A percentile compares a stretch with the other conserved stretches of the same genome.
Evolutionary conservation across 1,284 basidiomycete genomes (phyloP).

Genomic region (Leccinum angustisporum): DNA sequence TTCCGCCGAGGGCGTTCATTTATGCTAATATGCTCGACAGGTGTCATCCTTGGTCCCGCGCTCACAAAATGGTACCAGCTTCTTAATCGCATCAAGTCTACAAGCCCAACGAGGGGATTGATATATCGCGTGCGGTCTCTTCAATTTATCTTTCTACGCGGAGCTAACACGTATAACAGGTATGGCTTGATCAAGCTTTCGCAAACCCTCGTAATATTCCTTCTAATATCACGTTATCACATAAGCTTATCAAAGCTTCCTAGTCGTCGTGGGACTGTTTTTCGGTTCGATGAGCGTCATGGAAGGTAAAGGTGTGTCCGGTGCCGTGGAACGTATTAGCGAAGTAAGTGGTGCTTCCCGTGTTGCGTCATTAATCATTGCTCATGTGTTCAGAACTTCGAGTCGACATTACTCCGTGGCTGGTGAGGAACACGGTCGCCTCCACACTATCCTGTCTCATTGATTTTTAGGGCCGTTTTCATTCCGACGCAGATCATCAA

Average conservation of each 20-base stretch:
- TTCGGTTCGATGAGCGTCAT: constrained; percentile 73
- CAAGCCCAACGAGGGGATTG: constrained; percentile 54
- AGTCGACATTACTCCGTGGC: constrained; percentile 69
- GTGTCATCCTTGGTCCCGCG: constrained; percentile 67
- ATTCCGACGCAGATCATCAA: constrained; percentile 82
- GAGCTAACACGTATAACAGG: constrained; percentile 40
- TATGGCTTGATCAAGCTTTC: constrained; percentile 73
- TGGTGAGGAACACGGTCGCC: constrained; percentile 46
- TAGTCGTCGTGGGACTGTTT: constrained; percentile 70
- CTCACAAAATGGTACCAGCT: constrained; percentile 72
- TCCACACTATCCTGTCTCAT: background rate
- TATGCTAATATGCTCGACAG: constrained; percentile 34
- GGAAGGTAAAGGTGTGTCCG: constrained; percentile 62
- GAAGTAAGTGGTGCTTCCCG: constrained; percentile 40
- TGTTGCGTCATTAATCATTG: background rate
- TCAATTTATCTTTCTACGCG: background rate
- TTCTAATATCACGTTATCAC: background rate
- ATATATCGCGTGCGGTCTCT: constrained; percentile 53
- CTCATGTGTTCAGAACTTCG: constrained; percentile 50
- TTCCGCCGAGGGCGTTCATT: constrained; percentile 5
- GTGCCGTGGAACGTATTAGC: constrained; percentile 54
- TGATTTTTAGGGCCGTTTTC: constrained; percentile 61
- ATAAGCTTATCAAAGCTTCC: background rate
- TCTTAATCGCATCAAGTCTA: constrained; percentile 62
- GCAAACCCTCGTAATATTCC: constrained; percentile 56